These are phyloP conservation scores for Pleurotus tuoliensis DNA, from an alignment of 768 basidiomycete species.

Conservation along the genomic window DNA sequence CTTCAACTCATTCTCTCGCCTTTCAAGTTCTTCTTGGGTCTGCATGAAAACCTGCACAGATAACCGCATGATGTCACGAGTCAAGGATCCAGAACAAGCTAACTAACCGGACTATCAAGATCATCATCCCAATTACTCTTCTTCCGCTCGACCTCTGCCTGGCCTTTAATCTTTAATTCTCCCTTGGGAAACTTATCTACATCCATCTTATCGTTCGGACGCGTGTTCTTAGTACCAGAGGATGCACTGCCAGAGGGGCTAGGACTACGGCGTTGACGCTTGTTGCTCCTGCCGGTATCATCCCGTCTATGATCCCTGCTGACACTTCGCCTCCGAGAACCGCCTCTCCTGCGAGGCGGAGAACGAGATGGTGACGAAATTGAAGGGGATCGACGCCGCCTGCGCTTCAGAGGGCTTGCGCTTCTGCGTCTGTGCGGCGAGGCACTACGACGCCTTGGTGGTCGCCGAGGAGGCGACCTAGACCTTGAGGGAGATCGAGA, in stretches of 20 bases:
- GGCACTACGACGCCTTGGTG: constrained; percentile 42
- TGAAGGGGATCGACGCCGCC: constrained; percentile 21
- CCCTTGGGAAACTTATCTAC: constrained; percentile 30
- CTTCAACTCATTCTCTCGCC: constrained; percentile 75
- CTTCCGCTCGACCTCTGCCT: constrained; percentile 50
- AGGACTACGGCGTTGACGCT: constrained; percentile 18
- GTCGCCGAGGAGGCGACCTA: constrained; percentile 34
- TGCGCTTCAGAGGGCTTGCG: constrained; percentile 24
- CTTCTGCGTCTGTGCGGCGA: constrained; percentile 33
- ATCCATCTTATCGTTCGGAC: constrained; percentile 29
- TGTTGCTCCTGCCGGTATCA: constrained; percentile 13
- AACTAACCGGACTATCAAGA: constrained; percentile 18
- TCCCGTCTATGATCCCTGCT: constrained; percentile 21
- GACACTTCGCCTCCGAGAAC: constrained; percentile 27
- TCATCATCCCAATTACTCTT: constrained; percentile 53
- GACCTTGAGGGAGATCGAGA: constrained; percentile 37
- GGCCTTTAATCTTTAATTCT: constrained; percentile 76
- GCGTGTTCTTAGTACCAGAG: constrained; percentile 11
- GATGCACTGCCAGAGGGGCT: constrained; percentile 16
- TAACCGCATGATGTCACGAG: background rate
- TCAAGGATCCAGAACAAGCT: constrained; percentile 9
- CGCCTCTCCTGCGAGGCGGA: constrained; percentile 27
- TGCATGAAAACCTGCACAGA: constrained; percentile 15
- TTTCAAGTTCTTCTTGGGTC: constrained; percentile 49
- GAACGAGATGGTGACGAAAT: constrained; percentile 29